Evolutionary conservation across 2,329 filamentous ascomycete species (phyloP), one percentile per base, ranked within the genome.

Genomic region (Cercospora zeina): DNA sequence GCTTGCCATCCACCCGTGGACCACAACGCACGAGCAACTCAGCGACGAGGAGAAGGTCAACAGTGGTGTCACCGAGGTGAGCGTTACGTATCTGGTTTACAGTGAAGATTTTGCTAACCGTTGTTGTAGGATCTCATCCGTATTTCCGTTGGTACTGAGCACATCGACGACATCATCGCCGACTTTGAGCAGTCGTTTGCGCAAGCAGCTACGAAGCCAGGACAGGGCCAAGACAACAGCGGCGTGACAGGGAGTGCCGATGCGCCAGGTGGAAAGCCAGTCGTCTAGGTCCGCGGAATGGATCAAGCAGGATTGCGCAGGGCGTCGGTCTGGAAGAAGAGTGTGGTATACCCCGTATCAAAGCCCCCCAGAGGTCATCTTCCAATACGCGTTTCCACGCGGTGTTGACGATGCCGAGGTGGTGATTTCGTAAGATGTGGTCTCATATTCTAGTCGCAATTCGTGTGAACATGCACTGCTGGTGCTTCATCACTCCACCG

Each of bases 111-210:
- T 24, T 60, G 49, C 64, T 64, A 27, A 70, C 72, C 34, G 65
- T 50, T n/a, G 21, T 50, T 55, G 10, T 75, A 91, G 83, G 93
- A 96, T 73, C 86, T 93, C 39, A 96, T 97, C 77, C 90, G 93
- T 66, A 95, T 97, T 73, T 97, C 93, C 0, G 93, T 97, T 62
- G 93, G 93, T 57, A 96, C 89, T 0, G 93, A 97, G 80, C 92
- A 97, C 76, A 96, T 97, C 74, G 93, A 96, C 79, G 93, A 97
- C 73, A 97, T 97, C 72, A 95, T 96, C 73, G 89, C 87, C 70
- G 93, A 97, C 78, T 97, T 97, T 75, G 89, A 93, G 77, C 93
- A 96, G 81, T 90, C 90, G 0, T 96, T 97, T 78, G 83, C 86
- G 73, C 82, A 84, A 27, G 73, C 79, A 6, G 77, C 77, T 1